These are phyloP conservation scores for Bipolaris bicolor DNA, from an alignment of 2,329 filamentous ascomycete species.

Conservation along the genomic window DNA sequence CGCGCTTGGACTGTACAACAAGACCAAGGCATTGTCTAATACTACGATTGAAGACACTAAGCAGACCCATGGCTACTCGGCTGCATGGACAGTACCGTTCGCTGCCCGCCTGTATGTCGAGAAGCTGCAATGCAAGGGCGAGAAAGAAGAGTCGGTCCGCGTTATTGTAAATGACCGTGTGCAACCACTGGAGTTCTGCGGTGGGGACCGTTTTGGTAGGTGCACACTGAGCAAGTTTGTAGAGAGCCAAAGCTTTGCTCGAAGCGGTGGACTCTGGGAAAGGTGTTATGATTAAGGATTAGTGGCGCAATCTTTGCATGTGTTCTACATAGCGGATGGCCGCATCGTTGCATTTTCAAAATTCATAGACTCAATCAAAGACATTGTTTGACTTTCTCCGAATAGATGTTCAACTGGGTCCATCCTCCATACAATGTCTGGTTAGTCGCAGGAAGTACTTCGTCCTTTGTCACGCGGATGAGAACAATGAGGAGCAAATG, in stretches of 20 bases:
- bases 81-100: slow-evolving; percentile 83
- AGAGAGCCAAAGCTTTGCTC: slow-evolving; percentile 75
- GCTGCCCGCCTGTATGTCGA: slow-evolving; percentile 82
- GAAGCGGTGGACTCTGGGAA: slow-evolving; percentile 74
- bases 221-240: slow-evolving; percentile 76
- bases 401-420: background rate
- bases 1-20: slow-evolving; percentile 79
- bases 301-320: background rate
- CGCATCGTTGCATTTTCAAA: too few relatives aligned
- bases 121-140: slow-evolving; percentile 73
- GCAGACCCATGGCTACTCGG: slow-evolving; percentile 71
- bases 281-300: slow-evolving; percentile 56
- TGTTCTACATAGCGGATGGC: background rate
- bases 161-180: slow-evolving; percentile 86
- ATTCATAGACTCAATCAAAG: background rate
- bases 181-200: slow-evolving; percentile 72
- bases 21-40: slow-evolving; percentile 58
- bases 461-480: background rate
- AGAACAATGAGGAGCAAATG: background rate
- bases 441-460: background rate
- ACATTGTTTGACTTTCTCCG: background rate
- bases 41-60: slow-evolving; percentile 56
- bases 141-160: slow-evolving; percentile 74
- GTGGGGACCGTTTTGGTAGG: slow-evolving; percentile 70
- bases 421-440: background rate